Conservation (phyloP, 2,329 filamentous ascomycete species). For the Pseudopyricularia cyperi region DNA sequence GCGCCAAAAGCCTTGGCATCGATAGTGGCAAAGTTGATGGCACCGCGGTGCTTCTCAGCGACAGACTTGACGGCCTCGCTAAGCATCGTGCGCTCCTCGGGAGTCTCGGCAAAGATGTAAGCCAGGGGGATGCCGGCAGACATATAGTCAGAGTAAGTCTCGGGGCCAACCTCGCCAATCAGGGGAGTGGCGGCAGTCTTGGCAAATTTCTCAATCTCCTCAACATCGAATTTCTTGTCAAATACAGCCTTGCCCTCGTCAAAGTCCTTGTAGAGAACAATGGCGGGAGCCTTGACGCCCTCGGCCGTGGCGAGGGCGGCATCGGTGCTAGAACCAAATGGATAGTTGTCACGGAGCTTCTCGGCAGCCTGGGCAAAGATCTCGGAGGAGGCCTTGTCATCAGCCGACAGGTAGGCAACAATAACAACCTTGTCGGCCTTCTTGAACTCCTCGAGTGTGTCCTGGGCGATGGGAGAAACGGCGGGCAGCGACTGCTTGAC, state of each 20-base stretch:
- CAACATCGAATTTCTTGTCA: conserved; percentile 67
- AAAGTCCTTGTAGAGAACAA: conserved; percentile 95
- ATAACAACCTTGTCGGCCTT: conserved; percentile 92
- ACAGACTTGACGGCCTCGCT: conserved; percentile 68
- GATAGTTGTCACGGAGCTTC: conserved; percentile 74
- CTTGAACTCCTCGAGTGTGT: conserved; percentile 91
- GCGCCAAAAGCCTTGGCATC: conserved; percentile 90
- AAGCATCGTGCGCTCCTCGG: conserved; percentile 76
- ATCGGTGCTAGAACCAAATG: conserved; percentile 83
- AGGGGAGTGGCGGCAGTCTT: conserved; percentile 78
- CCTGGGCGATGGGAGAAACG: conserved; percentile 69
- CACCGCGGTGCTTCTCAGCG: conserved; percentile 84
- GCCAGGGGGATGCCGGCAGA: conserved; percentile 80
- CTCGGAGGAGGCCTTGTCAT: conserved; percentile 77
- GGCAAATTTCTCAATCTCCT: conserved; percentile 70
- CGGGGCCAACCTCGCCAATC: conserved; percentile 89
- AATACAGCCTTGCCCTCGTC: conserved; percentile 90
- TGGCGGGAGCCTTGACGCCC: conserved; percentile 71
- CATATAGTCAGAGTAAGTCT: conserved; percentile 96
- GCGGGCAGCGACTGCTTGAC: conserved; percentile 93
- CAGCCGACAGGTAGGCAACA: conserved; percentile 70
- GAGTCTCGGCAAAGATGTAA: conserved; percentile 92
- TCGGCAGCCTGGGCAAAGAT: conserved; percentile 66
- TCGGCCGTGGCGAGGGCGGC: conserved; percentile 76
- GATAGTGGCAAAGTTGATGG: conserved; percentile 95